phyloP scores from a whole-genome alignment of 139 green algal genomes.

The Volvox reticuliferus region DNA sequence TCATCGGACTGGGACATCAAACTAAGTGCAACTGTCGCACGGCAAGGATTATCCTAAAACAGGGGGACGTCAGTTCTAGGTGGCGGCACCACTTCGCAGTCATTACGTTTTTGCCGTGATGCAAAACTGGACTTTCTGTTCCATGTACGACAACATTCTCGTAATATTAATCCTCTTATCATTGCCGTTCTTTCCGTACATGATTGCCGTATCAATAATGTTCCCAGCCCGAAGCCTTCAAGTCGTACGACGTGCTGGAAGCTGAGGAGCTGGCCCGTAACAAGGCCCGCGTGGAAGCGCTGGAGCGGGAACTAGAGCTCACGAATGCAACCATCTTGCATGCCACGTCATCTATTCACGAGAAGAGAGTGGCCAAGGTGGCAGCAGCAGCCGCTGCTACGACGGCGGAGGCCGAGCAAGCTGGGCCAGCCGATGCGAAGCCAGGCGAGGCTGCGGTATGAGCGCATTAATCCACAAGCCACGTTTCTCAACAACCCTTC shows the following conservation, averaged over 20 bases:
- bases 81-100: too few species aligned
- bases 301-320: slow-evolving; percentile 1
- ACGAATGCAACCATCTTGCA: not conserved
- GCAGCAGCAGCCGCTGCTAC: not conserved
- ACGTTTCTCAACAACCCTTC: not conserved
- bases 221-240: slow-evolving; percentile 22
- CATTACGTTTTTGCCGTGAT: not conserved
- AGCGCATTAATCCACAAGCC: not conserved
- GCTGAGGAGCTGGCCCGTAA: slow-evolving; percentile 19
- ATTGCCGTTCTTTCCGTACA: too few species aligned
- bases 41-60: too few species aligned
- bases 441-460: not conserved
- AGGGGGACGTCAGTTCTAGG: too few species aligned
- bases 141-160: too few species aligned
- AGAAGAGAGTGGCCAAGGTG: not conserved
- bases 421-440: not conserved
- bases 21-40: too few species aligned
- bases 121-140: too few species aligned
- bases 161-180: too few species aligned
- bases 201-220: too few species aligned
- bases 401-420: not conserved
- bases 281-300: not conserved
- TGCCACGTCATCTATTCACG: not conserved
- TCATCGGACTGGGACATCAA: too few species aligned
- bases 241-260: slow-evolving; percentile 10